Percentiles rank a stretch among this genome's conserved stretches.
These are phyloP conservation scores for Strigomonas culicis DNA, from an alignment of 208 protist genomes.

Conservation along the genomic window DNA sequence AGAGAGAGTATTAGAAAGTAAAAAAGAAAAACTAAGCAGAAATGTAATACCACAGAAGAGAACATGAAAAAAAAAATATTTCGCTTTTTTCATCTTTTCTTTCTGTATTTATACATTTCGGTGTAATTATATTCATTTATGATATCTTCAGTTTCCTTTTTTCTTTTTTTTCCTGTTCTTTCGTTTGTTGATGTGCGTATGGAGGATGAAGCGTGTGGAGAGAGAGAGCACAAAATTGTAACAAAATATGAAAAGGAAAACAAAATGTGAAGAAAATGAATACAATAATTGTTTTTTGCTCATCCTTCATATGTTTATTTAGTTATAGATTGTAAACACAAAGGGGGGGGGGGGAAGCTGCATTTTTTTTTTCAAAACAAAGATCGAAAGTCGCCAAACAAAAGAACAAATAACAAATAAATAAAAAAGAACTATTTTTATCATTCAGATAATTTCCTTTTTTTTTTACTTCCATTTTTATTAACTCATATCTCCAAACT, in stretches of 20 bases:
- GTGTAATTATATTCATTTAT: neutral
- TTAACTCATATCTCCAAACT: neutral
- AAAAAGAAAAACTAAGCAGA: neutral
- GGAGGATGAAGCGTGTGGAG: too few relatives aligned
- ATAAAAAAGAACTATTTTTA: neutral
- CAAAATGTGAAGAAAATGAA: neutral
- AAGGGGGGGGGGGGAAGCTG: neutral
- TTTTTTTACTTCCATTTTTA: neutral
- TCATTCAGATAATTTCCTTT: neutral
- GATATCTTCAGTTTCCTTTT: neutral
- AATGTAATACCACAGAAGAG: neutral
- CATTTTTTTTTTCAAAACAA: slow-evolving; percentile 1
- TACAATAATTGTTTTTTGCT: neutral
- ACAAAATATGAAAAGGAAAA: neutral
- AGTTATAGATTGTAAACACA: neutral
- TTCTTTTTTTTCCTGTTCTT: neutral
- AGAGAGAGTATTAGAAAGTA: neutral
- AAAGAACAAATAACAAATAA: neutral
- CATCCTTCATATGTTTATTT: neutral
- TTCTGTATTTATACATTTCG: neutral
- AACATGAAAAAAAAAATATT: neutral
- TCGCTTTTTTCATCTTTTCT: neutral
- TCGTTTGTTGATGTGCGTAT: too few relatives aligned
- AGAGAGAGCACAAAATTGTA: neutral
- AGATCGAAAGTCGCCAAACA: neutral